These are phyloP conservation scores for Panicum hallii DNA, from an alignment of 202 grass and related monocot species.

Conservation along the genomic window DNA sequence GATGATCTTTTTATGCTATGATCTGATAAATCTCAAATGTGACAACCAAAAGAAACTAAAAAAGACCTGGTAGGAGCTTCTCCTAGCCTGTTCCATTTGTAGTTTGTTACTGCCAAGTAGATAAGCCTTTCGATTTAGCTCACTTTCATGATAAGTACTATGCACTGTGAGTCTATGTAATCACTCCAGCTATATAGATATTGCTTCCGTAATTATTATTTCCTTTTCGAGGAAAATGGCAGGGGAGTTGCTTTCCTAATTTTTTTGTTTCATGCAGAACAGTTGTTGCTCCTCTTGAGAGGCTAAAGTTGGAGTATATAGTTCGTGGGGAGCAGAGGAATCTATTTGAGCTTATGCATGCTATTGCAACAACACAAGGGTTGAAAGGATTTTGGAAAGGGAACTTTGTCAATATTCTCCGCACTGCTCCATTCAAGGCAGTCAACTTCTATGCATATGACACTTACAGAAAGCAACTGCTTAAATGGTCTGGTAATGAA, in stretches of 20 bases:
- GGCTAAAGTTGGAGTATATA: slow-evolving; percentile 97
- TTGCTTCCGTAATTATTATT: slow-evolving; percentile 43
- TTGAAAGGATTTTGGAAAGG: slow-evolving; percentile 98
- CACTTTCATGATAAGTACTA: background rate
- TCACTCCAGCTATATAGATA: background rate
- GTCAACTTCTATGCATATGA: slow-evolving; percentile 98
- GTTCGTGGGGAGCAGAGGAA: slow-evolving; percentile 91
- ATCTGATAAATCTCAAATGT: background rate
- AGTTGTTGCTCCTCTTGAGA: slow-evolving; percentile 94
- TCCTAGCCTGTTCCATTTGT: background rate
- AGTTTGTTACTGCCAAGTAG: background rate
- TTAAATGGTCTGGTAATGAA: slow-evolving; percentile 85
- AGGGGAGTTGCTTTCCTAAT: slow-evolving; percentile 18
- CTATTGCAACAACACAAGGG: slow-evolving; percentile 78
- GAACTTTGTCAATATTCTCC: slow-evolving; percentile 95
- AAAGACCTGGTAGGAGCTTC: background rate
- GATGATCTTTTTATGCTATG: slow-evolving; percentile 16
- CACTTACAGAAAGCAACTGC: slow-evolving; percentile 82
- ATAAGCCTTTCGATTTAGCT: background rate
- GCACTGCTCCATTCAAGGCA: slow-evolving; percentile 96
- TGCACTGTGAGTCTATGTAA: background rate
- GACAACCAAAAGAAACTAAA: background rate
- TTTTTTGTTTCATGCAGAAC: slow-evolving; percentile 75
- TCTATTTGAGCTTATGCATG: slow-evolving; percentile 83
- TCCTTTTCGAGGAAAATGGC: background rate